Conservation (phyloP, 192 early-diverging fungal species). For the Coemansia sp. region DNA sequence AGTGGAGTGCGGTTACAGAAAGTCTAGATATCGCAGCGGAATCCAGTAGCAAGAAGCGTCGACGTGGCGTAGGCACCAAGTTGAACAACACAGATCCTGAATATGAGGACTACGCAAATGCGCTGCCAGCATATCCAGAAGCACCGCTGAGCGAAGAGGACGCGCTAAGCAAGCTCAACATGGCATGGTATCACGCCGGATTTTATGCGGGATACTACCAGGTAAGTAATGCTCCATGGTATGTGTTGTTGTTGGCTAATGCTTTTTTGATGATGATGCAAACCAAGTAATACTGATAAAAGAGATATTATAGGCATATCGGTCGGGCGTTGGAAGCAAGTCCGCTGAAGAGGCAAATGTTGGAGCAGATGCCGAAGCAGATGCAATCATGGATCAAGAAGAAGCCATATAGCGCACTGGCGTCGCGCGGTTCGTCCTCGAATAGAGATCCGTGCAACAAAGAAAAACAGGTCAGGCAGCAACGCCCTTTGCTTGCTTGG, state of each 20-base stretch:
- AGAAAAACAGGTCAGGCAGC: background rate
- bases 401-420: slow-evolving; percentile 2
- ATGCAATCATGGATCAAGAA: slow-evolving; percentile 3
- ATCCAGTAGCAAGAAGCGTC: slow-evolving; percentile 20
- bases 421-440: background rate
- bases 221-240: slow-evolving; percentile 25
- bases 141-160: slow-evolving; percentile 56
- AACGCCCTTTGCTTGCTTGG: background rate
- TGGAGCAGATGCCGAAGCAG: slow-evolving; percentile 7
- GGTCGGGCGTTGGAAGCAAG: slow-evolving; percentile 10
- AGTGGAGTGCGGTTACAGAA: slow-evolving; percentile 13
- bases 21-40: slow-evolving; percentile 6
- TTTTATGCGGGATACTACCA: slow-evolving; percentile 76
- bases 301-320: slow-evolving; percentile 19
- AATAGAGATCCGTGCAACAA: background rate
- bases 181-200: slow-evolving; percentile 75
- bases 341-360: slow-evolving; percentile 1
- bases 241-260: background rate
- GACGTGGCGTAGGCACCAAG: background rate
- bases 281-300: background rate
- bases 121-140: background rate
- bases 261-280: background rate
- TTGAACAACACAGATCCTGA: background rate
- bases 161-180: slow-evolving; percentile 62
- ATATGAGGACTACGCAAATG: background rate